A percentile compares a stretch with the other conserved stretches of the same genome.
Conservation (phyloP, 192 early-diverging fungal genomes). For the Phlyctochytrium planicorne region DNA sequence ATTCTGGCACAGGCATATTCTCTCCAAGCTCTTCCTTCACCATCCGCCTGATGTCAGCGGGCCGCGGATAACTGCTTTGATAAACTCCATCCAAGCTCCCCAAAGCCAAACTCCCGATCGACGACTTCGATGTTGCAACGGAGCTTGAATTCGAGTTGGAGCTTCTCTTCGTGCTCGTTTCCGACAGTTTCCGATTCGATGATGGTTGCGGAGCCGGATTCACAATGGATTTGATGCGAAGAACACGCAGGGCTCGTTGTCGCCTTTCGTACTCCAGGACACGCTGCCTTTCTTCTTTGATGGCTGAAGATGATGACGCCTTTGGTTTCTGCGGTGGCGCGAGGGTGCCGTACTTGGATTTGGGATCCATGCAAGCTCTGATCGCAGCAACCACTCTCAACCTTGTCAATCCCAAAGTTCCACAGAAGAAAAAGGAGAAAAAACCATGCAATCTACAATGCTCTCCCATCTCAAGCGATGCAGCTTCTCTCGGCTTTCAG, state of each 20-base stretch:
- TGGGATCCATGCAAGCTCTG: not conserved
- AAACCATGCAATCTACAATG: no score
- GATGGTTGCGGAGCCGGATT: no score
- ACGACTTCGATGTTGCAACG: not conserved
- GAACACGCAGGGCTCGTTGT: not conserved
- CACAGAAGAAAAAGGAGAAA: not conserved
- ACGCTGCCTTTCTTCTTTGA: not conserved
- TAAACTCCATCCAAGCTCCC: not conserved
- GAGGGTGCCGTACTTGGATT: not conserved
- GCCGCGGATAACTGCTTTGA: not conserved
- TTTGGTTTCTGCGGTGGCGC: not conserved
- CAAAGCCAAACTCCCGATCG: not conserved
- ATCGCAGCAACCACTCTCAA: not conserved
- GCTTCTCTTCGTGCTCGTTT: no score
- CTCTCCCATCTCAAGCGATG: no score
- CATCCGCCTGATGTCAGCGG: not conserved
- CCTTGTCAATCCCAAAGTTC: not conserved
- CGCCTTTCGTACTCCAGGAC: not conserved
- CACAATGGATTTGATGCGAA: not conserved
- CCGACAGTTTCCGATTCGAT: no score
- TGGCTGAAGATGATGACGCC: no score
- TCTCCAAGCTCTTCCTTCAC: slow-evolving; percentile 1
- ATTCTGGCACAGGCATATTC: not conserved
- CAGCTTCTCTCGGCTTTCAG: no score
- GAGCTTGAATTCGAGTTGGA: no score